Evolutionary conservation across 192 early-diverging fungal species (phyloP).

Genomic region (Rhizophagus clarus): DNA sequence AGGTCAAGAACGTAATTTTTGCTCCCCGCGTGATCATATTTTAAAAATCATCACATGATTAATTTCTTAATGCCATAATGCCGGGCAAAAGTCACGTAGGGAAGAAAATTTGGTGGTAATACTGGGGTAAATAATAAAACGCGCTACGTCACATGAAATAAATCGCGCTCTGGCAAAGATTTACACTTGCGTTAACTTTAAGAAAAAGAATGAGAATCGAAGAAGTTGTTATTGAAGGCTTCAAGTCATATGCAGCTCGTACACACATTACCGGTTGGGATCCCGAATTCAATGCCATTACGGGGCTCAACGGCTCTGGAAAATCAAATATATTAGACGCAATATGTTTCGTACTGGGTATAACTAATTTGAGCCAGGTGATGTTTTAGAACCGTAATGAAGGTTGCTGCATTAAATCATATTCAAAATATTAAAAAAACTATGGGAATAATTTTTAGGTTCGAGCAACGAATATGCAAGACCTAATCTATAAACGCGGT

Average conservation of each 20-base stretch:
- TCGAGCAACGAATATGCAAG: slow-evolving; percentile 89
- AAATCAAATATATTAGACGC: slow-evolving; percentile 99
- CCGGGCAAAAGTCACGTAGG: too few species aligned
- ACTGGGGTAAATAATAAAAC: too few species aligned
- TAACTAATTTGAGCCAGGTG: slow-evolving; percentile 90
- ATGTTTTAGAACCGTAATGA: too few species aligned
- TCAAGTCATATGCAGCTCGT: slow-evolving; percentile 96
- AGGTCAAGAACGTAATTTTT: too few species aligned
- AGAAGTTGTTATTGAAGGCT: slow-evolving; percentile 97
- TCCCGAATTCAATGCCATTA: slow-evolving; percentile 96
- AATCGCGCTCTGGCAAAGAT: too few species aligned
- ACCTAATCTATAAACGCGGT: slow-evolving; percentile 98
- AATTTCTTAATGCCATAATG: too few species aligned
- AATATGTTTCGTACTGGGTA: slow-evolving; percentile 98
- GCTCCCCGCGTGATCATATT: too few species aligned
- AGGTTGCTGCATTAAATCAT: neutral
- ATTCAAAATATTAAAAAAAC: neutral
- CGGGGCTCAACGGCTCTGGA: slow-evolving; percentile 96
- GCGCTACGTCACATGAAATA: too few species aligned
- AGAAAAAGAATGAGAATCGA: slow-evolving; percentile 76
- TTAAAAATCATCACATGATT: too few species aligned
- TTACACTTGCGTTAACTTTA: too few species aligned
- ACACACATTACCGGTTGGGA: slow-evolving; percentile 99
- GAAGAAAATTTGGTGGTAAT: too few species aligned
- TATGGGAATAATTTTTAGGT: slow-evolving; percentile 52